Conservation (phyloP, 2,329 filamentous ascomycete genomes). For the Nemania diffusa region DNA sequence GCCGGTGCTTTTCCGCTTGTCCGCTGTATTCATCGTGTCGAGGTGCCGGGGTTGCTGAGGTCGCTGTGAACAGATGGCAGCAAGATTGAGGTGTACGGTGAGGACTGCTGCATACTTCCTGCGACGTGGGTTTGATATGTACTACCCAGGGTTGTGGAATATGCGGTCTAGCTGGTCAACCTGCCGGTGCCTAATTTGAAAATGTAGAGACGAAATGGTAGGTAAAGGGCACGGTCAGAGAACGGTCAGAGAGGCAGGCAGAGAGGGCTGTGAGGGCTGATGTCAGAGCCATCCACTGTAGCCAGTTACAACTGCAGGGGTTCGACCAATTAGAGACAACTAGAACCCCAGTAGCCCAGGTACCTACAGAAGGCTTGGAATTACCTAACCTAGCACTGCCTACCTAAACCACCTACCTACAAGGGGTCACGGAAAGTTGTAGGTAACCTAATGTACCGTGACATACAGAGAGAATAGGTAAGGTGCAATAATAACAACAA, state of each 20-base stretch:
- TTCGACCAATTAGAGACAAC: slow-evolving; percentile 6
- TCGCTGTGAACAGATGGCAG: slow-evolving; percentile 14
- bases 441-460: no score
- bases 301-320: neutral
- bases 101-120: slow-evolving; percentile 32
- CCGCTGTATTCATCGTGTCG: slow-evolving; percentile 54
- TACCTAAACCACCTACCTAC: no score
- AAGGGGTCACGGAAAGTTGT: no score
- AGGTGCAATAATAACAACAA: neutral
- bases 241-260: neutral
- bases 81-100: slow-evolving; percentile 19
- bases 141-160: neutral
- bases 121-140: neutral
- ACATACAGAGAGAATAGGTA: no score
- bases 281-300: slow-evolving; percentile 14
- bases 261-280: slow-evolving; percentile 6
- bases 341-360: neutral
- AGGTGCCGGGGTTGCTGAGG: slow-evolving; percentile 24
- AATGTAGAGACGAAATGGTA: neutral
- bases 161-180: neutral
- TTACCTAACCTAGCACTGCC: neutral
- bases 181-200: slow-evolving; percentile 5
- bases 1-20: slow-evolving; percentile 56
- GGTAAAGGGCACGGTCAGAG: neutral
- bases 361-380: neutral